Base-by-base conservation (phyloP, 164 flowering plant genomes). In the Brasenia schreberi region DNA sequence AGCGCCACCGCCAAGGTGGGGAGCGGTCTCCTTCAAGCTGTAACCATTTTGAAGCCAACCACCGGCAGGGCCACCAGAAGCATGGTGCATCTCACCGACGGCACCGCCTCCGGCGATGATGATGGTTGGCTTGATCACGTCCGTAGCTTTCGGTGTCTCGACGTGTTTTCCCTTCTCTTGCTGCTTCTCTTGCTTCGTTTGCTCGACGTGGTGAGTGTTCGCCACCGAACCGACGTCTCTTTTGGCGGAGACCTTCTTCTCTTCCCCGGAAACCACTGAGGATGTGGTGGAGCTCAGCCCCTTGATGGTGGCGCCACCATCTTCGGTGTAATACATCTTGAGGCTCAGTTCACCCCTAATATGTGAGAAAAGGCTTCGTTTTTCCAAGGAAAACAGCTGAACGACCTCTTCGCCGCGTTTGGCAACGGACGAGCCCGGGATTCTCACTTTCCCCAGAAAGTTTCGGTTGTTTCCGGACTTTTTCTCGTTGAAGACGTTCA, bases 341-440 rank as follows among this genome's bases (percentile, higher is more conserved):
- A 92, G 70, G 61, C 83, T 85, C 44, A 92, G 83, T 72, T 89
- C 96, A 43, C 98, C 96, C 65, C 77, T 82, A 4, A 78, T 85
- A 64, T 80, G 81, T 7, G 92, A 84, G 42, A 85, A 80, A 42
- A 90, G 63, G 63, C 77, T 71, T 11, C 81, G 69, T 43, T 88
- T 90, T 62, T 92, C 96, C 33, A 92, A 78, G 9, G 86, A 87
- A 71, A 75, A 87, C 63, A 84, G 82, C 68, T 85, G 82, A 60
- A 76, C 80, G 68, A 82, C 80, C 68, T 89, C 88, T 62, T 87
- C 89, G 0, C 93, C 89, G 64, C 77, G 75, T 0, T 81, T 77
- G 2, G 78, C 87, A 67, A 84, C 81, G 61, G 81, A 81, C 19
- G 87, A 80, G 59, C 88, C 93, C 27, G 81, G 77, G 64, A 88